Base-by-base conservation (phyloP, 2,329 filamentous ascomycete species). In the Penicillium sclerotiorum region DNA sequence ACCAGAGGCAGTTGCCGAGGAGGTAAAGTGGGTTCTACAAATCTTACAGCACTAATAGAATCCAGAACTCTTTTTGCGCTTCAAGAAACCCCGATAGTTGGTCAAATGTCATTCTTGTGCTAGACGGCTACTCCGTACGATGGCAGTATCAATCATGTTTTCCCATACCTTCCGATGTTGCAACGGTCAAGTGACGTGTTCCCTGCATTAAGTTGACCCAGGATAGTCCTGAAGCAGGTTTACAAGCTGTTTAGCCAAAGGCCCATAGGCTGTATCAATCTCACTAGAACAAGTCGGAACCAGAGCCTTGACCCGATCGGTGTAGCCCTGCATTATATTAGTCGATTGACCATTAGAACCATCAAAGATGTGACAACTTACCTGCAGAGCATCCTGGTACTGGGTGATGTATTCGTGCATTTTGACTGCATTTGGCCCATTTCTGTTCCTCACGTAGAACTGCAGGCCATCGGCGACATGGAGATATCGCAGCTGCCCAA, bases 11-110 rank as follows among this genome's bases (percentile, higher is more conserved):
- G 30, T 51, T 21, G 38, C 36, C 9, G 39, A 51, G 13, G 49
- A 44, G 32, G 33, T 51, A 8, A n/a, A 28, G 2, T 51, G 49
- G 49, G 49, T 51, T 8, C 22, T 50, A 20, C 15, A 45, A 15
- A 45, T 22, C 8, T 13, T 32, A 12, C 15, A n/a, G 15, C 12
- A 7, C 12, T 28, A 7, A 28, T 12, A 7, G 7, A 28, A 28
- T 7, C 7, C 7, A 7, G 7, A 7, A 28, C 7, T 28, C 12
- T 28, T 28, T 7, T 7, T 28, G 7, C 25, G 25, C 7, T 28
- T 28, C 12, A 28, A 7, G 12, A 28, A 7, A 28, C 12, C 12
- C 25, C 25, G 12, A 28, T 7, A 28, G 25, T 28, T 28, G n/a
- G n/a, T 28, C 25, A 28, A 28, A 12, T 28, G 7, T 28, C 25